Evolutionary conservation across 1,284 basidiomycete species (phyloP).

Genomic region (Vanrija pseudolonga): DNA sequence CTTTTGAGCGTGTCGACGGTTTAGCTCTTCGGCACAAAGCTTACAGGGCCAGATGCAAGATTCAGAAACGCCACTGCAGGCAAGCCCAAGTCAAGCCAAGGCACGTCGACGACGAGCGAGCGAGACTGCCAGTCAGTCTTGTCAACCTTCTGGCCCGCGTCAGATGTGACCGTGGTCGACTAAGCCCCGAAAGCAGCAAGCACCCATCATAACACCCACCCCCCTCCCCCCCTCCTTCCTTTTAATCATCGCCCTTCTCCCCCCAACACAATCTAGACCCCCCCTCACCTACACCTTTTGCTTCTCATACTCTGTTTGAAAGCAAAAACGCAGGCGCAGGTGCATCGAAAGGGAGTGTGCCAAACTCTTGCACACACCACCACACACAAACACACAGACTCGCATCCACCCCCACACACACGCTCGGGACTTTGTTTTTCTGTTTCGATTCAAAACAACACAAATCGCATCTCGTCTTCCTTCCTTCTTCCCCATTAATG

Average conservation of each 20-base stretch:
- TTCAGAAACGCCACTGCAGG: no score
- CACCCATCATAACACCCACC: neutral
- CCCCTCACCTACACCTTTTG: no score
- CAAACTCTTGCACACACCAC: neutral
- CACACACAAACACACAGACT: neutral
- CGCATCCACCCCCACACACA: neutral
- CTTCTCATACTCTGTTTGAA: no score
- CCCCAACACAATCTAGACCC: neutral
- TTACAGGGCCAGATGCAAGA: no score
- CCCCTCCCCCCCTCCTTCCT: neutral
- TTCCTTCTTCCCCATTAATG: no score
- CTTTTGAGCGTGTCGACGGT: no score
- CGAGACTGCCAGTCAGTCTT: neutral
- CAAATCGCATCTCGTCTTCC: no score
- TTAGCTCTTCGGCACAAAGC: no score
- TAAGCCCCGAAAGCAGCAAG: conserved; percentile 1
- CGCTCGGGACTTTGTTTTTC: neutral
- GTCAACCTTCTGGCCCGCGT: neutral
- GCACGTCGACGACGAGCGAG: no score
- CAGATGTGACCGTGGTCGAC: no score
- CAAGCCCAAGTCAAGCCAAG: neutral
- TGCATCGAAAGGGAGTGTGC: no score
- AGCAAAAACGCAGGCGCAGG: neutral
- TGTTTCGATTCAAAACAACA: neutral
- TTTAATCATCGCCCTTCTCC: neutral